Conservation (phyloP, 306 rosid genomes). For the Lotus japonicus region DNA sequence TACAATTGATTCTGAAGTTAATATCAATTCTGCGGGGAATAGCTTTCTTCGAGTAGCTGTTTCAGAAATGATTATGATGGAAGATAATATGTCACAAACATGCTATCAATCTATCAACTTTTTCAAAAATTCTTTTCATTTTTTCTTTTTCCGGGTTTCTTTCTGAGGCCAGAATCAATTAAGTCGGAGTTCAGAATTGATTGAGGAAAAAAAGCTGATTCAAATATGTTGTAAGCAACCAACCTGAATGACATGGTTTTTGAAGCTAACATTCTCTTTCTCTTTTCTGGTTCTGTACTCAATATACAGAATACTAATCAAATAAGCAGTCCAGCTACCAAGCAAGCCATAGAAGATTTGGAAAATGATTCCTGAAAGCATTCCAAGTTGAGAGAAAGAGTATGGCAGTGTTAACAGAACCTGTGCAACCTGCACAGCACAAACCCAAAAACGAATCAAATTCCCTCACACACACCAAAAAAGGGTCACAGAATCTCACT, state of each 20-base stretch:
- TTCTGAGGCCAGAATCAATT: too few relatives aligned
- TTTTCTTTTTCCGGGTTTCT: too few relatives aligned
- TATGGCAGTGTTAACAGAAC: slow-evolving; percentile 83
- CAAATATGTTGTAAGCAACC: too few relatives aligned
- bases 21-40: too few relatives aligned
- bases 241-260: slow-evolving; percentile 97
- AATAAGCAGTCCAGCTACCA: slow-evolving; percentile 97
- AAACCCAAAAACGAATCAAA: neutral
- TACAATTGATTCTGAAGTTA: too few relatives aligned
- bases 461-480: neutral
- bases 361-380: slow-evolving; percentile 70
- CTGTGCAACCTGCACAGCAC: slow-evolving; percentile 74
- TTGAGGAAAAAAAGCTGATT: too few relatives aligned
- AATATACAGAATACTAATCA: slow-evolving; percentile 80
- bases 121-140: too few relatives aligned
- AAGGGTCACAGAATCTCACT: neutral
- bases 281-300: slow-evolving; percentile 84
- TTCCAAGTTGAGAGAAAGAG: slow-evolving; percentile 87
- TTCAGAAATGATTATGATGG: neutral
- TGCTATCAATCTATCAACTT: too few relatives aligned
- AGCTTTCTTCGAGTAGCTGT: neutral
- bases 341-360: slow-evolving; percentile 83
- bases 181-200: too few relatives aligned
- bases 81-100: neutral
- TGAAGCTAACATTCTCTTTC: slow-evolving; percentile 86